Evolutionary conservation across 2,329 filamentous ascomycete genomes (phyloP).

Genomic region (Hypocrella siamensis): DNA sequence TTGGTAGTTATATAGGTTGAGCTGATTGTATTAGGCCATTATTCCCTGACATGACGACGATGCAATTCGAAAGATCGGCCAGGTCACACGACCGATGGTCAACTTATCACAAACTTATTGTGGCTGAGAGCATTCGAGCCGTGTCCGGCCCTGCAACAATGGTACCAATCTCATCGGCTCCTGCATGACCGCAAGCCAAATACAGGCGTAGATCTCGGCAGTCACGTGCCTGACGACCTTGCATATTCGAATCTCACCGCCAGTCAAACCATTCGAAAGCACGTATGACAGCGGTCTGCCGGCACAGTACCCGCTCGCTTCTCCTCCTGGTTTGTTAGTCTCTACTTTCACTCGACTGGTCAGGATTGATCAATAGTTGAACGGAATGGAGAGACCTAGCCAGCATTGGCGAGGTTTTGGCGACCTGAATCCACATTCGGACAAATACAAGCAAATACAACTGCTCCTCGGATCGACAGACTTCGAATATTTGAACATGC

Average conservation of each 20-base stretch:
- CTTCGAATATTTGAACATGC: constrained; percentile 7
- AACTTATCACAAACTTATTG: neutral
- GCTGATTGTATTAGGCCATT: neutral
- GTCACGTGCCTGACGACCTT: neutral
- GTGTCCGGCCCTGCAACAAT: neutral
- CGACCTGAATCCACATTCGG: constrained; percentile 4
- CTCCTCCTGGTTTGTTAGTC: neutral
- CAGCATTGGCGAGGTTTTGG: constrained; percentile 6
- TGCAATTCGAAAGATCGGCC: neutral
- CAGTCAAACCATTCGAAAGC: neutral
- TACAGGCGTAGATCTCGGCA: neutral
- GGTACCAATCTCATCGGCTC: neutral
- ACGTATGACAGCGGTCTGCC: neutral
- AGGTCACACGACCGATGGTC: neutral
- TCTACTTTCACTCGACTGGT: neutral
- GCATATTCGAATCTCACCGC: neutral
- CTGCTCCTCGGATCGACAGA: constrained; percentile 5
- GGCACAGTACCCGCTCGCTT: neutral
- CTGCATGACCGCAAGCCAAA: neutral
- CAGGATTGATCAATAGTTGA: neutral
- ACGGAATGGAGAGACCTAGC: constrained; percentile 6
- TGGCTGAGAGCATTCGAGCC: neutral
- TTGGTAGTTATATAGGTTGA: neutral
- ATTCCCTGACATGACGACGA: neutral
- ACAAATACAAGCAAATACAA: constrained; percentile 8